These are phyloP conservation scores for Coemansia aciculifera DNA, from an alignment of 192 early-diverging fungal species.

Conservation along the genomic window DNA sequence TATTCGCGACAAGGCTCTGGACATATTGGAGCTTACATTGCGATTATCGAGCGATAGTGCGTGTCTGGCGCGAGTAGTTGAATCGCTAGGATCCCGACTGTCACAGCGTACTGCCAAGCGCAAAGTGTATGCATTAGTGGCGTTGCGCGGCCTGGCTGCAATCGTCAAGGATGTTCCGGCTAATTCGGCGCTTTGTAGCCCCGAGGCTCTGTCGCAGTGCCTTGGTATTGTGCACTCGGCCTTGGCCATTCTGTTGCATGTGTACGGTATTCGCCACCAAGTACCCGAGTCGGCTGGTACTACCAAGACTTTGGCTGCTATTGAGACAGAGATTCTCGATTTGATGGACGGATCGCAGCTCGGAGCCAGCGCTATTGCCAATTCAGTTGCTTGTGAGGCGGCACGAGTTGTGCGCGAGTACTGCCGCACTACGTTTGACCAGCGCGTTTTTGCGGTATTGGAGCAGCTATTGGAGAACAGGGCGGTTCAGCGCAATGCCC, in stretches of 20 bases:
- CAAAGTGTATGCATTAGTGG: slow-evolving; percentile 8
- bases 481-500: slow-evolving; percentile 17
- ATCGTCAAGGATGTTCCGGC: slow-evolving; percentile 18
- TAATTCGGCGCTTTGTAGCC: background rate
- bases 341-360: slow-evolving; percentile 1
- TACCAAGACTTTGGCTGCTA: background rate
- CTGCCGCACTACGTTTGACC: slow-evolving; percentile 17
- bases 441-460: slow-evolving; percentile 3
- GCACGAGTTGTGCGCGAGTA: slow-evolving; percentile 36
- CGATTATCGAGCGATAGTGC: background rate
- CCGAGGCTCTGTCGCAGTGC: background rate
- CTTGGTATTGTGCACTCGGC: slow-evolving; percentile 1
- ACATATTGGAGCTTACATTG: slow-evolving; percentile 32
- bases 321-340: background rate
- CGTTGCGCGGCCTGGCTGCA: slow-evolving; percentile 30
- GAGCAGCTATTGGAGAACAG: slow-evolving; percentile 13
- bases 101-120: background rate
- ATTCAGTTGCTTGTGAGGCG: slow-evolving; percentile 25
- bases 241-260: background rate
- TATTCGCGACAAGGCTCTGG: slow-evolving; percentile 46
- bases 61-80: background rate
- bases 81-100: background rate
- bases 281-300: background rate
- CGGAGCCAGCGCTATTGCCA: background rate
- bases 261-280: background rate